Evolutionary conservation across 495 filamentous ascomycete genomes (phyloP).

Genomic region (Tuber brumale): DNA sequence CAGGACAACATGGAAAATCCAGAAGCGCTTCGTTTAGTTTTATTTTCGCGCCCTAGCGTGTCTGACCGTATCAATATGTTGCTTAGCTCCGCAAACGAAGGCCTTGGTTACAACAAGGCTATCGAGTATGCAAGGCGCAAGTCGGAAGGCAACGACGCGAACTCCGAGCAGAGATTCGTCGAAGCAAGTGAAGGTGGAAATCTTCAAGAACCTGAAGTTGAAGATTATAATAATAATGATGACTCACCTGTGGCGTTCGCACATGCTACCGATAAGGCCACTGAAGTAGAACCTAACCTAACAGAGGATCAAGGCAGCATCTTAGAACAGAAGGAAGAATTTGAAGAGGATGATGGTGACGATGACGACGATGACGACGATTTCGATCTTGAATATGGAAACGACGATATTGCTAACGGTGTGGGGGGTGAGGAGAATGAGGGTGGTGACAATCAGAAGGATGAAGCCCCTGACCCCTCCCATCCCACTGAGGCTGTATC

Average conservation of each 20-base stretch:
- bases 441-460: conserved; percentile 16
- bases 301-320: conserved; percentile 20
- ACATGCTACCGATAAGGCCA: conserved; percentile 16
- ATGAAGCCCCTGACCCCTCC: conserved; percentile 19
- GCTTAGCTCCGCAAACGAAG: conserved; percentile 24
- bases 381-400: conserved; percentile 33
- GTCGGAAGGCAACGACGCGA: conserved; percentile 28
- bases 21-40: conserved; percentile 28
- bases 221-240: conserved; percentile 20
- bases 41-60: conserved; percentile 31
- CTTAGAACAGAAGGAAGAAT: conserved; percentile 8
- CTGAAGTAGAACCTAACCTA: conserved; percentile 19
- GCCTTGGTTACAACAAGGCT: conserved; percentile 31
- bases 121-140: not conserved
- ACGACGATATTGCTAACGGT: conserved; percentile 19
- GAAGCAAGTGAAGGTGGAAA: conserved; percentile 14
- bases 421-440: conserved; percentile 9
- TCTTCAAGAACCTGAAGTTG: conserved; percentile 16
- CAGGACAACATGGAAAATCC: conserved; percentile 36
- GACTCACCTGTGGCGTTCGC: conserved; percentile 2
- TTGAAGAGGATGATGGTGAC: conserved; percentile 24
- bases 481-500: conserved; percentile 11
- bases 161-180: conserved; percentile 21
- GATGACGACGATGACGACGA: conserved; percentile 34
- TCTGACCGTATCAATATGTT: conserved; percentile 27